Base-by-base conservation (phyloP, 1,139 yeast species). In the Geotrichum bryndzae region DNA sequence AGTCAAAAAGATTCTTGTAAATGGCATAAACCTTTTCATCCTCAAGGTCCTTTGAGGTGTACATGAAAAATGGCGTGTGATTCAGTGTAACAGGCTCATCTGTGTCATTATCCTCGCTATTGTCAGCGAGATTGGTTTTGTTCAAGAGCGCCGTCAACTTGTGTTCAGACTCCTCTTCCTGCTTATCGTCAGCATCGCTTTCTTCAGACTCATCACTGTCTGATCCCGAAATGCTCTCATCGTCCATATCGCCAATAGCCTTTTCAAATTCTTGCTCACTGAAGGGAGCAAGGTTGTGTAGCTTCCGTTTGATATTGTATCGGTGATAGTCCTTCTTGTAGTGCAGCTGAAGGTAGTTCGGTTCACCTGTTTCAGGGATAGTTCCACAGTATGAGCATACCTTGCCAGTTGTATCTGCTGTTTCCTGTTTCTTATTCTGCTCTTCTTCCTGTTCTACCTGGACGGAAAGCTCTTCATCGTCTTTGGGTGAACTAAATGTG, bases 1-100 rank as follows among this genome's bases (percentile, higher is more conserved):
- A 77, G 73, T 67, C 68, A 67, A 90, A 84, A n/a, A 88, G 68
- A 0, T 86, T 77, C 69, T 91, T 91, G 75, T 86, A 92, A 0
- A 85, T 76, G 0, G 91, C 94, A 66, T 88, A 80, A 1, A 85
- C 84, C 61, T 81, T 80, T 1, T 75, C 76, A 0, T 74, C 67
- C 0, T 82, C 79, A 4, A 87, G 68, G 83, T 67, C 82, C 82
- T 0, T 61, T 29, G 53, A 61, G 45, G 27, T 55, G 58, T 38
- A 67, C 62, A 51, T 54, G 56, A 59, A 60, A 57, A 58, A 62
- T 13, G 64, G 63, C 15, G 61, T 59, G 29, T 61, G 58, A 46
- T 59, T 55, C 50, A 54, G 50, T n/a, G 38, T 59, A 15, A 50
- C 55, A 4, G 58, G 61, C 15, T 51, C 56, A 31, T 56, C 52